A percentile compares a stretch with the other conserved stretches of the same genome.
phyloP scores from a whole-genome alignment of 805 yeast species.

The Kodamaea kaohsiungensis region DNA sequence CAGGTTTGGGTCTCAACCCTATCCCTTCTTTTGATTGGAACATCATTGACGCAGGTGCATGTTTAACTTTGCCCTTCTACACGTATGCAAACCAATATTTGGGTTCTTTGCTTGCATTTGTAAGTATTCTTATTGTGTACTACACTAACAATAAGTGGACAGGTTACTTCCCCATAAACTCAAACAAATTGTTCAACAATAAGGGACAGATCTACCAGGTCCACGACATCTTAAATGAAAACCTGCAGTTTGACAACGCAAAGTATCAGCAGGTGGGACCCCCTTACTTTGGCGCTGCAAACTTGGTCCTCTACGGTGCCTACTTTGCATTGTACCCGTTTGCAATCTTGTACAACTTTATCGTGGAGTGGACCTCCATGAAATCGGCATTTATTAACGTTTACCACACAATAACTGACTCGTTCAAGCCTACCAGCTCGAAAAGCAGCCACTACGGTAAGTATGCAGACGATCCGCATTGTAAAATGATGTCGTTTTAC shows the following conservation, averaged over 20 bases:
- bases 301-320: conserved; percentile 58
- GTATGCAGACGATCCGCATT: conserved; percentile 51
- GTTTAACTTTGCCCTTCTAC: conserved; percentile 44
- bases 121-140: conserved; percentile 34
- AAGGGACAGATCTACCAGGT: conserved; percentile 50
- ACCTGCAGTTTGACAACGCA: conserved; percentile 45
- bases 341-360: conserved; percentile 49
- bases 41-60: conserved; percentile 35
- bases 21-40: conserved; percentile 48
- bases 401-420: conserved; percentile 28
- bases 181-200: conserved; percentile 54
- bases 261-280: conserved; percentile 60
- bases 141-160: conserved; percentile 54
- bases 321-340: conserved; percentile 58
- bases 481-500: conserved; percentile 57
- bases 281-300: conserved; percentile 66
- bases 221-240: conserved; percentile 42
- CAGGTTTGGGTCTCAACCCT: conserved; percentile 45
- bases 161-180: conserved; percentile 51
- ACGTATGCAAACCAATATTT: conserved; percentile 42
- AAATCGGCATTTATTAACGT: conserved; percentile 38
- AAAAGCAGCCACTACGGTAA: conserved; percentile 20
- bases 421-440: conserved; percentile 20
- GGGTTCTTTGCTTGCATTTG: conserved; percentile 36
- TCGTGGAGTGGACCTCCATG: conserved; percentile 47